phyloP scores from a whole-genome alignment of 768 basidiomycete species.

The Collybiopsis luxurians region DNA sequence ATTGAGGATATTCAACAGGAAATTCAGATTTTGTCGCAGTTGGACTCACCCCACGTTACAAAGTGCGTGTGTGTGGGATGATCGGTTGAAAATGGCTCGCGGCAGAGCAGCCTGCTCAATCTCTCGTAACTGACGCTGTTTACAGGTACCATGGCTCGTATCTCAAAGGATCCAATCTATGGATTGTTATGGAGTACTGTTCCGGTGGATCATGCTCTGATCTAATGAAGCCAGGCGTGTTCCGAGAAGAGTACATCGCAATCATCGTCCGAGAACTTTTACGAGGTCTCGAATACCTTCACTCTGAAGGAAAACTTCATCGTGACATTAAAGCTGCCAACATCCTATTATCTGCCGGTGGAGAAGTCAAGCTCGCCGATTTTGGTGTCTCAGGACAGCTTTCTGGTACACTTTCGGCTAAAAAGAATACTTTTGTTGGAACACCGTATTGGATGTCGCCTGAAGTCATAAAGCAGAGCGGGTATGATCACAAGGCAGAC shows the following conservation, averaged over 20 bases:
- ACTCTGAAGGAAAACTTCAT: slow-evolving; percentile 94
- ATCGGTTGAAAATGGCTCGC: slow-evolving; percentile 9
- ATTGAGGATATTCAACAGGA: slow-evolving; percentile 99
- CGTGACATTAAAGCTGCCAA: slow-evolving; percentile 99
- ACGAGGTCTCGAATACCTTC: slow-evolving; percentile 91
- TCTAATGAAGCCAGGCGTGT: slow-evolving; percentile 98
- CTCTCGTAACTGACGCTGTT: slow-evolving; percentile 1
- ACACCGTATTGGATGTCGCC: slow-evolving; percentile 99
- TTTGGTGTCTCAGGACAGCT: slow-evolving; percentile 99
- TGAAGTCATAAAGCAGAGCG: slow-evolving; percentile 99
- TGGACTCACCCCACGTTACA: slow-evolving; percentile 95
- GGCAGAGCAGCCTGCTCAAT: not conserved
- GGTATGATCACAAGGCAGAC: slow-evolving; percentile 98
- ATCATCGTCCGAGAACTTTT: slow-evolving; percentile 93
- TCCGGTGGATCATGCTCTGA: slow-evolving; percentile 98
- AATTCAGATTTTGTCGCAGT: slow-evolving; percentile 94
- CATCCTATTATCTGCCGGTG: slow-evolving; percentile 86
- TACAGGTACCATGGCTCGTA: slow-evolving; percentile 90
- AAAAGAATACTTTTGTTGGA: slow-evolving; percentile 98
- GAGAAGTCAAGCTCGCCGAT: slow-evolving; percentile 96
- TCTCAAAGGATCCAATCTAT: slow-evolving; percentile 92
- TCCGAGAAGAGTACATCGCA: slow-evolving; percentile 98
- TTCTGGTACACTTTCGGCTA: slow-evolving; percentile 86
- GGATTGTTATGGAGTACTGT: slow-evolving; percentile 99
- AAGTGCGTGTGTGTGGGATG: slow-evolving; percentile 59